Base-by-base conservation (phyloP, 2,329 filamentous ascomycete genomes). In the Geoglossum cookeanum region DNA sequence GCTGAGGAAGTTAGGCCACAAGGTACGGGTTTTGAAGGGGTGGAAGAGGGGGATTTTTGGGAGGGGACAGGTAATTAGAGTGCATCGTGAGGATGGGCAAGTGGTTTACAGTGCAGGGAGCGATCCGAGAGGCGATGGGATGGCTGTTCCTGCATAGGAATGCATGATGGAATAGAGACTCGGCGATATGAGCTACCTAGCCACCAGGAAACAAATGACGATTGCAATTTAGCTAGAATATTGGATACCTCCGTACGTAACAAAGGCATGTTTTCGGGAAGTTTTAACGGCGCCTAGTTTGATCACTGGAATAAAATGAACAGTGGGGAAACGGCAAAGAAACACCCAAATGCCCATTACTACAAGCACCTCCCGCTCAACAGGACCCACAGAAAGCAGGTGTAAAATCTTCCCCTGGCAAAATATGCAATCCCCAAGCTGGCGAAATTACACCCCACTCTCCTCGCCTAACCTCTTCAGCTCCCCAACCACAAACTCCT, bases 81-180 rank as follows among this genome's bases (percentile, higher is more conserved):
- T 81, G 66, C 83, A 85, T 67, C 73, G 84, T 30, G 89, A 96
- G 62, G 87, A 92, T 48, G 80, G 80, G 3, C 75, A 77, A 33
- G 74, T 79, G 5, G 77, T 97, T 1, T 97, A 87, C 79, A 94
- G 86, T 57, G 91, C 82, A 0, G 91, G 89, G 0, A 96, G 90
- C 68, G 91, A 98, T 73, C 77, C 80, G 64, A 79, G 92, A 59
- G 91, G 86, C 0, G 91, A 98, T 69, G 91, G 92, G 7, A 75
- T 76, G 63, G 79, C 81, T n/a, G 71, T 81, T 60, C 79, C 80
- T 17, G 22, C 22, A 6, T 57, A 57, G 32, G 15, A 39, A 17
- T 3, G 2, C 35, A 37, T 37, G 35, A 37, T 7, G 35, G 11
- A 15, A 6, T 52, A 22, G 47, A 51, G 9, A 22, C 5, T 42